A percentile compares a stretch with the other conserved stretches of the same genome.
These are phyloP conservation scores for Extremus antarcticus DNA, from an alignment of 495 filamentous ascomycete genomes.

Conservation along the genomic window DNA sequence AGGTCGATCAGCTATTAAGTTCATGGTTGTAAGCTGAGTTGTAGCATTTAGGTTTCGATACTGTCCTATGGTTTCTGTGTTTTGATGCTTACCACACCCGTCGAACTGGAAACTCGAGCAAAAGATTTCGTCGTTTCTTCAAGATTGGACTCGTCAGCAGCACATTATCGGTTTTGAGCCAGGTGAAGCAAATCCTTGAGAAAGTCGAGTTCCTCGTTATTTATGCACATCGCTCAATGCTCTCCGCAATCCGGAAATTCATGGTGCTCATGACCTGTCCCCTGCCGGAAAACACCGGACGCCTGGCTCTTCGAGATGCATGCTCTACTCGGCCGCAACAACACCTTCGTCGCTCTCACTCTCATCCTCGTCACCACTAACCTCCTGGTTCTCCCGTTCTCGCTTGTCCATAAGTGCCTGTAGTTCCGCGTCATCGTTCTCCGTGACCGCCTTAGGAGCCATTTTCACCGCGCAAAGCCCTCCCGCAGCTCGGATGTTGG, in stretches of 20 bases:
- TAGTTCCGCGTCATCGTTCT: constrained; percentile 93
- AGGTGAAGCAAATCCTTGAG: no score
- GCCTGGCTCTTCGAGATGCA: background rate
- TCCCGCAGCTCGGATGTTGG: constrained; percentile 59
- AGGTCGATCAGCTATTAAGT: no score
- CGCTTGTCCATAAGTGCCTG: constrained; percentile 98
- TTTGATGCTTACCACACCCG: no score
- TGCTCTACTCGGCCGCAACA: constrained; percentile 21
- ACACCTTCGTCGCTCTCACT: constrained; percentile 79
- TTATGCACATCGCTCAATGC: no score
- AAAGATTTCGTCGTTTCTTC: no score
- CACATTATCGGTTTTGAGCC: no score
- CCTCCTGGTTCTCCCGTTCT: constrained; percentile 92
- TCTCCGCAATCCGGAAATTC: background rate
- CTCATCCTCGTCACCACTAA: constrained; percentile 89
- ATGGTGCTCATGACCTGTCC: background rate
- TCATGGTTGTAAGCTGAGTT: no score
- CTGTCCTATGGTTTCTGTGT: no score
- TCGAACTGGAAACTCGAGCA: no score
- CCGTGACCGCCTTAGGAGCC: constrained; percentile 97
- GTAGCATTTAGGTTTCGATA: no score
- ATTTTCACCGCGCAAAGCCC: constrained; percentile 83
- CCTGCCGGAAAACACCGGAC: background rate
- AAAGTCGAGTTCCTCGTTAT: no score
- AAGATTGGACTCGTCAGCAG: no score